These are phyloP conservation scores for Psilocybe azurescens DNA, from an alignment of 768 basidiomycete genomes.

Conservation along the genomic window DNA sequence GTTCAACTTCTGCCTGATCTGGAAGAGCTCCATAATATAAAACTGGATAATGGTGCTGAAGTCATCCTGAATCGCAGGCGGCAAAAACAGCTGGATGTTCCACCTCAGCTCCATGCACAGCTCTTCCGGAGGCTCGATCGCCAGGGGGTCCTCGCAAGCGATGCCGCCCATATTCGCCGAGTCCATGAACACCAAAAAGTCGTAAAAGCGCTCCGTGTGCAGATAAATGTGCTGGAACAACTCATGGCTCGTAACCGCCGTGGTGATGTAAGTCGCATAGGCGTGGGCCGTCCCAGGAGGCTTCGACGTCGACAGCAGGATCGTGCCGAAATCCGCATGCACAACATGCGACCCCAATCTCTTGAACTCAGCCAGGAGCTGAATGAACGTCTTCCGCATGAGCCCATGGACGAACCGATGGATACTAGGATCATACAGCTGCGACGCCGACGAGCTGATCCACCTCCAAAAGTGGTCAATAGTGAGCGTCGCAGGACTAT, in stretches of 20 bases:
- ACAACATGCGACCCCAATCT: conserved; percentile 92
- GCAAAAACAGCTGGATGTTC: conserved; percentile 93
- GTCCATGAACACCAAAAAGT: conserved; percentile 96
- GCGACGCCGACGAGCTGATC: conserved; percentile 85
- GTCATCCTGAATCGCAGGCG: conserved; percentile 77
- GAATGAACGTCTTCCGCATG: conserved; percentile 98
- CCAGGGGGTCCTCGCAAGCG: conserved; percentile 80
- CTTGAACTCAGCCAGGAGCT: conserved; percentile 95
- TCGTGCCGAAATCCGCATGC: conserved; percentile 90
- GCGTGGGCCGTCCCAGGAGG: conserved; percentile 95
- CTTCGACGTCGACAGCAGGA: conserved; percentile 92
- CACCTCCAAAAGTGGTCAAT: conserved; percentile 98
- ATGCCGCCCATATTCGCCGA: conserved; percentile 90
- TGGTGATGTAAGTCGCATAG: conserved; percentile 93
- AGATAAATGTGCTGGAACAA: conserved; percentile 94
- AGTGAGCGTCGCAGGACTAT: conserved; percentile 69
- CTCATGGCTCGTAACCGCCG: conserved; percentile 93
- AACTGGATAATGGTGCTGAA: conserved; percentile 76
- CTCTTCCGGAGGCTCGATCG: conserved; percentile 69
- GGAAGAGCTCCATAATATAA: conserved; percentile 87
- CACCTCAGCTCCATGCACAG: conserved; percentile 84
- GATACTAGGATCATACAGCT: conserved; percentile 91
- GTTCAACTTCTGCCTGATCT: conserved; percentile 67
- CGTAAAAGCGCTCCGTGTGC: conserved; percentile 87
- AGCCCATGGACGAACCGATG: conserved; percentile 93